These are phyloP conservation scores for Diaporthe helianthi DNA, from an alignment of 2,329 filamentous ascomycete genomes.

Conservation along the genomic window DNA sequence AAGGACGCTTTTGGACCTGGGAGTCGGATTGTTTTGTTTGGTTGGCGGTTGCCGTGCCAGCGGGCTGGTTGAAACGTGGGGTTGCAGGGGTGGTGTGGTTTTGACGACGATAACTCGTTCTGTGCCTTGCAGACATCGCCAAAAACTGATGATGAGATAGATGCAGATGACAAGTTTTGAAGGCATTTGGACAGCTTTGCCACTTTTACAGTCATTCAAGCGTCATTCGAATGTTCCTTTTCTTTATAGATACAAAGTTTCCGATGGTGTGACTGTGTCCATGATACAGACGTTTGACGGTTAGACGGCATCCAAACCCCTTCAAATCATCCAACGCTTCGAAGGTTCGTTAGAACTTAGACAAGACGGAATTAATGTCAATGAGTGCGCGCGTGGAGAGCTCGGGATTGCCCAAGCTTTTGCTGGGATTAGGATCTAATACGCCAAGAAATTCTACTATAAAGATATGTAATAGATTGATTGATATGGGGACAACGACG, in stretches of 20 bases:
- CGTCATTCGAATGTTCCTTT: background rate
- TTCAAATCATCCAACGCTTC: no score
- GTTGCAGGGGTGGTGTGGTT: conserved; percentile 8
- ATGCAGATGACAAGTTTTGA: background rate
- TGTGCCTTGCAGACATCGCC: background rate
- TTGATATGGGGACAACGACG: background rate
- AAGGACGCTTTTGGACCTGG: background rate
- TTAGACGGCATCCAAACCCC: no score
- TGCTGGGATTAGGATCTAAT: no score
- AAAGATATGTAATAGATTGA: no score
- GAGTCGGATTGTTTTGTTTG: conserved; percentile 17
- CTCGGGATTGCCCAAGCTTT: no score
- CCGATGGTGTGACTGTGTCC: background rate
- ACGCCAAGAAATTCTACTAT: no score
- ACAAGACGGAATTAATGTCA: no score
- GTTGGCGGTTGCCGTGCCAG: conserved; percentile 15
- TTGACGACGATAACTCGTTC: background rate
- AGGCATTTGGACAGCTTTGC: background rate
- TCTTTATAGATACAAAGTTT: background rate
- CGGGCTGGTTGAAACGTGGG: conserved; percentile 8
- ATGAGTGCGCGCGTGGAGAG: no score
- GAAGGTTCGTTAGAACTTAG: no score
- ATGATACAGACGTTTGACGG: no score
- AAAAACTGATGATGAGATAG: background rate
- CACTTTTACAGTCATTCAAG: background rate